These are phyloP conservation scores for Acer yangbiense DNA, from an alignment of 345 rosid species.

Conservation along the genomic window DNA sequence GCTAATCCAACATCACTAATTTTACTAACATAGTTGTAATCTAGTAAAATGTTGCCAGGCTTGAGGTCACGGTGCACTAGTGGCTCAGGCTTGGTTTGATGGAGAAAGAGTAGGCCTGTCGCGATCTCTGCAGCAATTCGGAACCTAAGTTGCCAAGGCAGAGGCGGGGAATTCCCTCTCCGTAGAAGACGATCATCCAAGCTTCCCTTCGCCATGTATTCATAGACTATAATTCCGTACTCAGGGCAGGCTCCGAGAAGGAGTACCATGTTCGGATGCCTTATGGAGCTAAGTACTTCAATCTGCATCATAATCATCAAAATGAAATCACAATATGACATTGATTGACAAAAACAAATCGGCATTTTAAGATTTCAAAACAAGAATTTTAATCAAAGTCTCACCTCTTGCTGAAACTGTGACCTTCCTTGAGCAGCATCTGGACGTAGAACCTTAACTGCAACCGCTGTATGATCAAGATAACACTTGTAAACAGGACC, in stretches of 20 bases:
- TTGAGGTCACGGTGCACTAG: conserved; percentile 96
- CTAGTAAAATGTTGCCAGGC: conserved; percentile 88
- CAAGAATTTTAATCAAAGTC: background rate
- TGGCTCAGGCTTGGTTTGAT: conserved; percentile 94
- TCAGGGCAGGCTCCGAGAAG: conserved; percentile 96
- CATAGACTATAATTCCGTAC: conserved; percentile 82
- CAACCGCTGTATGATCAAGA: conserved; percentile 84
- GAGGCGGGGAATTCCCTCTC: conserved; percentile 52
- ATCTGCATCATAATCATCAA: conserved; percentile 44
- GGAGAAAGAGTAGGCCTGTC: conserved; percentile 85
- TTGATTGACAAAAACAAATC: background rate
- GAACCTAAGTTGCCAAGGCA: conserved; percentile 89
- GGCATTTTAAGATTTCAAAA: background rate
- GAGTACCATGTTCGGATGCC: conserved; percentile 97
- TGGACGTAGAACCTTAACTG: conserved; percentile 86
- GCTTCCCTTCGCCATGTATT: conserved; percentile 92
- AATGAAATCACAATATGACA: background rate
- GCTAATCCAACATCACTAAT: conserved; percentile 90
- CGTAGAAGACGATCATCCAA: conserved; percentile 71
- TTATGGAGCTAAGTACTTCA: conserved; percentile 83
- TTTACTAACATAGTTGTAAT: conserved; percentile 79
- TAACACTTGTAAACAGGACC: conserved; percentile 85
- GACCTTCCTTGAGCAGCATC: conserved; percentile 95
- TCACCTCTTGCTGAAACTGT: conserved; percentile 90
- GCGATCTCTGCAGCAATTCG: conserved; percentile 84